Base-by-base conservation (phyloP, 2,329 filamentous ascomycete species). In the Pyricularia pennisetigena region DNA sequence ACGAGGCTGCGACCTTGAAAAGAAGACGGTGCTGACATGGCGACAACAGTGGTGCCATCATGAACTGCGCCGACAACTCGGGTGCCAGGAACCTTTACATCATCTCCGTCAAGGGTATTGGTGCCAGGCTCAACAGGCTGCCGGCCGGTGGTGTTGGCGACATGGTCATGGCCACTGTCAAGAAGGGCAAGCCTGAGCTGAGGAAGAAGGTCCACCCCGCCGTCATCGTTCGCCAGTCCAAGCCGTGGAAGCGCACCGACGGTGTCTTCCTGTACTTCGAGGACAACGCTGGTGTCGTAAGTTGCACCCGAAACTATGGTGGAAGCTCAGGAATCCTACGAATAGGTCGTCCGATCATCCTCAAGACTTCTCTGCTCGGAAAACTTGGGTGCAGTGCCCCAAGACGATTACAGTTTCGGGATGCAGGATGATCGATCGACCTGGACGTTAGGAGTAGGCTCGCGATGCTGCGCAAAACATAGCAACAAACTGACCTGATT, bases 191-290 rank as follows among this genome's bases (percentile, higher is more conserved):
- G 93, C 96, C 96, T 73, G 96, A 99, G 86, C 87, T 99, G 80
- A 89, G 96, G 84, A 99, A 99, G 92, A 99, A 99, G 92, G 95
- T 99, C 83, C 97, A 99, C 93, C 95, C 95, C 76, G 95, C 95
- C 79, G 94, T 99, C 80, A 94, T 98, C 79, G 94, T 98, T 82
- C 88, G 95, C 82, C 95, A 98, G 87, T 92, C 91, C 86, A 99
- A 99, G 90, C 95, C 95, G 78, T 99, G 95, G 95, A 94, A 95
- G 88, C 90, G 95, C 82, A 91, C 92, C 76, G 95, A 99, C 82
- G 96, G 95, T 84, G 92, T 98, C 79, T 99, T 93, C 89, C 90
- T 99, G 77, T 99, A 99, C 89, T 99, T 99, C 80, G 95, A 99
- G 92, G 96, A 99, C 86, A 99, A 99, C 84, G 95, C 95, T 82